These are phyloP conservation scores for Pythium plurisporium DNA, from an alignment of 352 stramenopile species.

Conservation along the genomic window DNA sequence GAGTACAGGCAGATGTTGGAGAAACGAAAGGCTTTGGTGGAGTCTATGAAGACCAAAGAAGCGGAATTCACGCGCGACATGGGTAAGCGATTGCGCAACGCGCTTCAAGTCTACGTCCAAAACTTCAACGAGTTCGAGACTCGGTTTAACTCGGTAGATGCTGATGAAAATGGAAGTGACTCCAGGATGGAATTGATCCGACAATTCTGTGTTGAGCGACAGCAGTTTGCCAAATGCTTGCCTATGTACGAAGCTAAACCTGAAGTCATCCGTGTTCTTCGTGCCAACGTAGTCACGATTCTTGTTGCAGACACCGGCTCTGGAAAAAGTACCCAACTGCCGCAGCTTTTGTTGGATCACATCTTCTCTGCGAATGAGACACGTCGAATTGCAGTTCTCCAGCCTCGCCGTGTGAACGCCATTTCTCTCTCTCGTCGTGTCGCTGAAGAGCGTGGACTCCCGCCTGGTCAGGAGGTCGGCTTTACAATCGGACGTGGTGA, in stretches of 20 bases:
- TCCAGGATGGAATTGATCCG: no score
- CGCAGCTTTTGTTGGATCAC: constrained; percentile 27
- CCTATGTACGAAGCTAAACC: constrained; percentile 25
- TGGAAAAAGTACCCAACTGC: constrained; percentile 30
- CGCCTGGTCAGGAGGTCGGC: constrained; percentile 15
- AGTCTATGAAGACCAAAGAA: constrained; percentile 10
- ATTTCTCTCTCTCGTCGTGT: constrained; percentile 22
- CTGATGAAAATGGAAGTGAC: no score
- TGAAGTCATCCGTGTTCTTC: constrained; percentile 11
- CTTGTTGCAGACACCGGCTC: constrained; percentile 28
- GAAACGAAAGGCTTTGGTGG: background rate
- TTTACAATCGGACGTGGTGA: constrained; percentile 27
- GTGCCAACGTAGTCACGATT: constrained; percentile 9
- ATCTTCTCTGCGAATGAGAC: constrained; percentile 6
- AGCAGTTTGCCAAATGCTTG: constrained; percentile 15
- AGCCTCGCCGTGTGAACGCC: constrained; percentile 26
- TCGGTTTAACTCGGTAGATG: no score
- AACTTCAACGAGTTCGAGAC: no score
- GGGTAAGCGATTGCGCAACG: background rate
- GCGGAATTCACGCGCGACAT: background rate
- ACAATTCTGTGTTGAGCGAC: constrained; percentile 8
- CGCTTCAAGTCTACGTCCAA: constrained; percentile 15
- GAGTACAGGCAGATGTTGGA: background rate
- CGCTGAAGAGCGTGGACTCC: constrained; percentile 12
- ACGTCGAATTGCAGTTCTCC: constrained; percentile 19